These are phyloP conservation scores for Aspergillus sp. DNA, from an alignment of 2,329 filamentous ascomycete genomes.

Conservation along the genomic window DNA sequence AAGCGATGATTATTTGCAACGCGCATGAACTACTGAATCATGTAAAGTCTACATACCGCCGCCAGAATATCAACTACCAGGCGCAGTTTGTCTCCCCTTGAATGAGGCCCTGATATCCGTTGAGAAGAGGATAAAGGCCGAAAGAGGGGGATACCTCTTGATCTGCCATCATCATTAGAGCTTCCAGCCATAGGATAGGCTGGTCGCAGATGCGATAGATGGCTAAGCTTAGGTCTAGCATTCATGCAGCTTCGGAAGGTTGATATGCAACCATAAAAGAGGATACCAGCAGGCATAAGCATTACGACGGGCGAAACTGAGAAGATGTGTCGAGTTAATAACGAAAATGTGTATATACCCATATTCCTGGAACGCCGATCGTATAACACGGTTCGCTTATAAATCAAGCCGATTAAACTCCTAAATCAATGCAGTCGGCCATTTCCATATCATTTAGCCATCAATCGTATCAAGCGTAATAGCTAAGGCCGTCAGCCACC, in stretches of 20 bases:
- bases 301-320: neutral
- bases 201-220: slow-evolving; percentile 39
- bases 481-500: neutral
- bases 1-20: slow-evolving; percentile 28
- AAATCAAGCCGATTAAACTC: slow-evolving; percentile 7
- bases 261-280: neutral
- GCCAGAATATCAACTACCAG: slow-evolving; percentile 1
- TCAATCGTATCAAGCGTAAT: slow-evolving; percentile 2
- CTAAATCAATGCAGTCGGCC: neutral
- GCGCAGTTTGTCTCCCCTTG: slow-evolving; percentile 26
- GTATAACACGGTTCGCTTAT: neutral
- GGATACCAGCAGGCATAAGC: neutral
- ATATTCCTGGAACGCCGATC: neutral
- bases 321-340: neutral
- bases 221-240: slow-evolving; percentile 15
- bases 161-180: slow-evolving; percentile 54
- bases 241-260: neutral
- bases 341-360: neutral
- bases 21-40: neutral
- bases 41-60: neutral
- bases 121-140: slow-evolving; percentile 20
- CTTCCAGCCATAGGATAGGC: slow-evolving; percentile 37
- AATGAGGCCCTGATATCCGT: slow-evolving; percentile 28
- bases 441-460: slow-evolving; percentile 1
- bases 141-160: slow-evolving; percentile 20